Percentiles rank a stretch among this genome's conserved stretches.
Conservation (phyloP, 768 basidiomycete genomes). For the Serendipita sp. region DNA sequence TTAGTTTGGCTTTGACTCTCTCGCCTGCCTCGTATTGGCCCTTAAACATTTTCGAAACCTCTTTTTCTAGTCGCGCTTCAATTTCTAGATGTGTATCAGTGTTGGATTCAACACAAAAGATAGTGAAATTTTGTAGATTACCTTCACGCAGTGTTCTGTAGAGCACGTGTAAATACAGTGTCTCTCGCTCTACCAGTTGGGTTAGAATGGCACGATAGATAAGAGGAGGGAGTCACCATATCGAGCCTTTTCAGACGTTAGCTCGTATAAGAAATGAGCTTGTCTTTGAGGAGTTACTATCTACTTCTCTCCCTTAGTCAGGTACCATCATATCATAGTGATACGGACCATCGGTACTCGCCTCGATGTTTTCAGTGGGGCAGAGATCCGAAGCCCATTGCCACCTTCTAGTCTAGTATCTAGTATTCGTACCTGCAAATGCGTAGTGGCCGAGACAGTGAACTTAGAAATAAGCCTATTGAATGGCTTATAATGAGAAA, state of each 20-base stretch:
- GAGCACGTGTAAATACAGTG: slow-evolving; percentile 44
- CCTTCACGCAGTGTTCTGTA: slow-evolving; percentile 79
- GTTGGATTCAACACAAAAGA: neutral
- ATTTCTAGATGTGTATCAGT: slow-evolving; percentile 5
- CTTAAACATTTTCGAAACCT: slow-evolving; percentile 6
- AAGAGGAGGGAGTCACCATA: slow-evolving; percentile 28
- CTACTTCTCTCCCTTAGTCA: slow-evolving; percentile 23
- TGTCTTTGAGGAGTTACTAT: slow-evolving; percentile 61
- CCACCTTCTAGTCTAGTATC: slow-evolving; percentile 35
- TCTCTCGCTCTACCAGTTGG: slow-evolving; percentile 36
- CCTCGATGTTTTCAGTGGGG: slow-evolving; percentile 13
- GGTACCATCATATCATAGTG: neutral
- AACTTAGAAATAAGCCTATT: slow-evolving; percentile 78
- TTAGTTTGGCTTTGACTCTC: slow-evolving; percentile 17
- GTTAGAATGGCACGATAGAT: neutral
- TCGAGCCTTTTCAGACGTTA: slow-evolving; percentile 42
- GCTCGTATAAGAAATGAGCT: slow-evolving; percentile 63
- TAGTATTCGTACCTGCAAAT: slow-evolving; percentile 62
- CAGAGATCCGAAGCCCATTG: neutral
- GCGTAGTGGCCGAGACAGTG: slow-evolving; percentile 66
- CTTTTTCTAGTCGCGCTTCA: slow-evolving; percentile 9
- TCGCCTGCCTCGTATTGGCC: neutral
- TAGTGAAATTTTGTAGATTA: slow-evolving; percentile 17
- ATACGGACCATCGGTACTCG: slow-evolving; percentile 33
- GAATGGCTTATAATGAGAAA: neutral